Base-by-base conservation (phyloP, 148 eudicot genomes). In the Selenicereus undatus region DNA sequence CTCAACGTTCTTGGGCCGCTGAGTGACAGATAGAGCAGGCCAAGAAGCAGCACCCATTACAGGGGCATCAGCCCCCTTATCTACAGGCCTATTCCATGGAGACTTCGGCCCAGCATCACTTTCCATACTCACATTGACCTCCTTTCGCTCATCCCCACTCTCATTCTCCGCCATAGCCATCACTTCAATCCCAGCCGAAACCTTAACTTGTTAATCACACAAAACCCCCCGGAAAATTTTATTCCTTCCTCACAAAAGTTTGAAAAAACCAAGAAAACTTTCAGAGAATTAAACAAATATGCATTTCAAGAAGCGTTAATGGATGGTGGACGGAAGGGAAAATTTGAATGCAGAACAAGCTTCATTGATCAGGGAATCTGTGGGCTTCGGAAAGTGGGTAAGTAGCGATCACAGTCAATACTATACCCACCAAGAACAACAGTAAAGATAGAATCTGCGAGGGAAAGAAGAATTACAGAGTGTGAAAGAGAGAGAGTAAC, bases 21-120 rank as follows among this genome's bases (percentile, higher is more conserved):
- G 93, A 20, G 91, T 89, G 70, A 81, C 89, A 17, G 97, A 83
- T 36, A 93, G 88, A n/a, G 94, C 86, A 51, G 98, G 98, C 98
- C 97, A 94, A 10, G 90, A 85, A 71, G 86, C 91, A 1, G 89
- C 87, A 0, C 82, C 91, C 87, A 84, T 80, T 14, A 83, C 84
- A 71, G 84, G 87, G 18, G 89, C 82, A 45, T 85, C 88, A 72
- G 65, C 82, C 22, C 75, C 75, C 79, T 73, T 74, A 16, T 83
- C 81, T 54, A 74, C 64, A 27, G 88, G 87, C 51, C 87, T 88
- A 86, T 92, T 94, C 98, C 97, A 92, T 0, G 98, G 97, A 4
- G 98, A 94, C 72, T 91, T 91, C 9, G 86, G 89, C 10, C 81
- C 86, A 30, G 32, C 26, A 32, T 75, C 87, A 62, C 35, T 43